Evolutionary conservation across 2,329 filamentous ascomycete species (phyloP).

Genomic region (Nemania diffusa): DNA sequence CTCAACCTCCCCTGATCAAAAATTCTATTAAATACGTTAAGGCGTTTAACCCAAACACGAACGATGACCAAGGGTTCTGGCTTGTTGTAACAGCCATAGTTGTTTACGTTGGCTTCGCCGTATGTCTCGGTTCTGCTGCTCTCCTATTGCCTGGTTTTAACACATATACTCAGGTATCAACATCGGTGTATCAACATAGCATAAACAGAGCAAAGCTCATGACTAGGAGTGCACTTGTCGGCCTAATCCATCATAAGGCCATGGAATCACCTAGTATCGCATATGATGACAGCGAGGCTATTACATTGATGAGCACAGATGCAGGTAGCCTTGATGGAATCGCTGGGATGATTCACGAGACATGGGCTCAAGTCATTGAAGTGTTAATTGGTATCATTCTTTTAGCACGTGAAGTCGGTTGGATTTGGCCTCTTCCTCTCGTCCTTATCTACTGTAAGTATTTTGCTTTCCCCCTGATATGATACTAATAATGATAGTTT

Average conservation of each 20-base stretch:
- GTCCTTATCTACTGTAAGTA: constrained; percentile 55
- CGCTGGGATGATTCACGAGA: constrained; percentile 55
- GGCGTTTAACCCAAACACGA: constrained; percentile 7
- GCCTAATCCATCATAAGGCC: constrained; percentile 51
- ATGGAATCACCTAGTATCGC: constrained; percentile 40
- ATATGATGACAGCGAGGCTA: constrained; percentile 49
- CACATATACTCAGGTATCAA: constrained; percentile 46
- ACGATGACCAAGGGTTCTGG: constrained; percentile 40
- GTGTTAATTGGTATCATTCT: constrained; percentile 54
- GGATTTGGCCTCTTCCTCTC: constrained; percentile 55
- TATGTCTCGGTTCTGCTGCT: constrained; percentile 39
- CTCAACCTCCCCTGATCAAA: constrained; percentile 55
- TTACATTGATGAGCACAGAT: constrained; percentile 57
- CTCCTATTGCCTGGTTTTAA: neutral
- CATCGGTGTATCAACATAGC: constrained; percentile 47
- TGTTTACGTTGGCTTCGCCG: constrained; percentile 53
- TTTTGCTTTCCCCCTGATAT: neutral
- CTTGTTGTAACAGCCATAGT: constrained; percentile 49
- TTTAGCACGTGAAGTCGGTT: constrained; percentile 54
- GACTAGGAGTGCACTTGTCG: constrained; percentile 51
- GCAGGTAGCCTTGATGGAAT: constrained; percentile 49
- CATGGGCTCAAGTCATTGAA: constrained; percentile 56
- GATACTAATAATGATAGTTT: constrained; percentile 47
- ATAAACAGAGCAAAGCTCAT: constrained; percentile 50
- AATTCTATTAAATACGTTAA: constrained; percentile 50